phyloP scores from a whole-genome alignment of 352 stramenopile species.

The Phytopythium delawarense region DNA sequence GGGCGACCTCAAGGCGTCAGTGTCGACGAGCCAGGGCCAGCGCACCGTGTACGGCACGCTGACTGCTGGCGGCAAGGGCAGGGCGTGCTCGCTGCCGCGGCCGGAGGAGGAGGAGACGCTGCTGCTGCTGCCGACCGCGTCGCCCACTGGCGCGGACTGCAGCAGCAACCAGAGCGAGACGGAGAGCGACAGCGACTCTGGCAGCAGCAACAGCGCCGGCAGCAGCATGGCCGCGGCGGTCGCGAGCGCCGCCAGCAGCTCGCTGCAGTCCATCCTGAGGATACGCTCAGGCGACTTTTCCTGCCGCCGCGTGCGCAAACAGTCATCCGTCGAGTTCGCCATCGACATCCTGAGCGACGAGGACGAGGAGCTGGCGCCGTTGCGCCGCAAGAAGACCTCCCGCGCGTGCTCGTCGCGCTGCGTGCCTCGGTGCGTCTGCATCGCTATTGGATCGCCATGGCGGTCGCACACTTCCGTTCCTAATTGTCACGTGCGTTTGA shows the following conservation, averaged over 20 bases:
- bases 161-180: constrained; percentile 65
- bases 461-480: too few relatives aligned
- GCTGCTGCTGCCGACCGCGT: constrained; percentile 13
- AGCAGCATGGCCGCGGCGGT: constrained; percentile 9
- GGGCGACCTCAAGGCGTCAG: constrained; percentile 21
- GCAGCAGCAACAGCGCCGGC: constrained; percentile 34
- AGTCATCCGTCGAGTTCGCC: constrained; percentile 62
- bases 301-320: constrained; percentile 51
- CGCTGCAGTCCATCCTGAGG: constrained; percentile 66
- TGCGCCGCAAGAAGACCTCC: constrained; percentile 11
- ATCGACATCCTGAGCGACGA: constrained; percentile 45
- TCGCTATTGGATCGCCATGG: not conserved
- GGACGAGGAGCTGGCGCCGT: constrained; percentile 31
- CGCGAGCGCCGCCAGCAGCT: constrained; percentile 15
- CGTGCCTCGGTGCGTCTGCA: constrained; percentile 38
- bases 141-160: constrained; percentile 8
- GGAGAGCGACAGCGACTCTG: constrained; percentile 66
- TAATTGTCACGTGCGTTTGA: too few relatives aligned
- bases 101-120: constrained; percentile 16
- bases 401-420: constrained; percentile 39
- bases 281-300: constrained; percentile 32
- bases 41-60: constrained; percentile 38
- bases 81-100: constrained; percentile 6
- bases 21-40: constrained; percentile 2
- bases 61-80: constrained; percentile 1